Conservation (phyloP, 805 yeast genomes). For the Yamadazyma sp. region DNA sequence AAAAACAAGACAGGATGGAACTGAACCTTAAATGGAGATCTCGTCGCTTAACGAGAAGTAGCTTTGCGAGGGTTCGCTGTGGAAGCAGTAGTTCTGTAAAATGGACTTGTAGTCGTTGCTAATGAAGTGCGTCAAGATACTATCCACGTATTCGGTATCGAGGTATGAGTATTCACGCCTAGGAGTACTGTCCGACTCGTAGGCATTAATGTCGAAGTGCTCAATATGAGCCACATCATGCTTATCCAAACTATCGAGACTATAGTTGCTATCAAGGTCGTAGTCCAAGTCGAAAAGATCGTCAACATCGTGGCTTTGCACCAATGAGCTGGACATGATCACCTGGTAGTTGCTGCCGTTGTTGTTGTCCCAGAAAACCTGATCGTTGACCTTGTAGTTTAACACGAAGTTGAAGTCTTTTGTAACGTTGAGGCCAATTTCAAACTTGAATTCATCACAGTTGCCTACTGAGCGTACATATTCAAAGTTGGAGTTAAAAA, state of each 20-base stretch:
- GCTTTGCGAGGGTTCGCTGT: constrained; percentile 13
- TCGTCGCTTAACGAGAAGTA: constrained; percentile 14
- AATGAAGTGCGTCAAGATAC: constrained; percentile 7
- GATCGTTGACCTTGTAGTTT: constrained; percentile 29
- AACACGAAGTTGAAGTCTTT: constrained; percentile 18
- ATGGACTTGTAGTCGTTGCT: constrained; percentile 12
- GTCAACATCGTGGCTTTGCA: constrained; percentile 4
- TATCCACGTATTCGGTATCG: constrained; percentile 12
- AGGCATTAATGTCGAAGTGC: neutral
- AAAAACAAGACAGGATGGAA: neutral
- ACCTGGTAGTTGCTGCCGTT: constrained; percentile 29
- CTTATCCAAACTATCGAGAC: neutral
- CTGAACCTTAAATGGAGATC: constrained; percentile 7
- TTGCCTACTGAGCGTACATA: constrained; percentile 19
- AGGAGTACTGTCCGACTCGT: neutral
- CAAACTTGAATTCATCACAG: constrained; percentile 51
- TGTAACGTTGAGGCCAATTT: constrained; percentile 31
- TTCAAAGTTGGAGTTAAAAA: constrained; percentile 20
- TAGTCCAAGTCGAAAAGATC: constrained; percentile 4
- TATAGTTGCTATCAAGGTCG: constrained; percentile 3
- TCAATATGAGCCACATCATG: neutral
- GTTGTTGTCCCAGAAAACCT: constrained; percentile 42
- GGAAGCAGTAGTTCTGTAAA: constrained; percentile 14
- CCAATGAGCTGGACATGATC: constrained; percentile 8
- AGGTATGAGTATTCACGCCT: constrained; percentile 3